phyloP scores from a whole-genome alignment of 2,329 filamentous ascomycete genomes.

The Nemania sp. region DNA sequence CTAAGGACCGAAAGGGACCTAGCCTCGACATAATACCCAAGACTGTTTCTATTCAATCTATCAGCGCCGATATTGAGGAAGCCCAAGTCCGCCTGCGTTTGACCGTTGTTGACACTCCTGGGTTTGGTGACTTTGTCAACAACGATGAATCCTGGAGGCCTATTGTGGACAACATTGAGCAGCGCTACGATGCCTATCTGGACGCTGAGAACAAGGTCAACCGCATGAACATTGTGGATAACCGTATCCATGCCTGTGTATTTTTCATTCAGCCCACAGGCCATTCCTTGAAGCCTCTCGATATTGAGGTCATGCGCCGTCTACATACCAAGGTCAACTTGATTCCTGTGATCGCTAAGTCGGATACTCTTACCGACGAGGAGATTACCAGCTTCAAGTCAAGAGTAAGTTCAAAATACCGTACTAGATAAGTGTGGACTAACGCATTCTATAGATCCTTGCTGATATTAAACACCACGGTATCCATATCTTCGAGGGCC shows the following conservation, averaged over 20 bases:
- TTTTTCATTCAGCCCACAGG: constrained; percentile 99
- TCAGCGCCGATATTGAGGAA: constrained; percentile 97
- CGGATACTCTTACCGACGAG: constrained; percentile 96
- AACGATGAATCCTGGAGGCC: constrained; percentile 99
- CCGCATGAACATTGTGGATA: constrained; percentile 99
- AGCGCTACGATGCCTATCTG: constrained; percentile 97
- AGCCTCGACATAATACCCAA: constrained; percentile 99
- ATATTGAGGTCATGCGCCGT: constrained; percentile 99
- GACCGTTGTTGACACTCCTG: constrained; percentile 97
- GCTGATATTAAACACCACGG: constrained; percentile 96
- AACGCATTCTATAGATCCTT: constrained; percentile 75
- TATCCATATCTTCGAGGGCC: constrained; percentile 99
- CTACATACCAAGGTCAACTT: constrained; percentile 99
- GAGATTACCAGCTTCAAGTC: constrained; percentile 96
- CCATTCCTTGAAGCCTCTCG: constrained; percentile 96
- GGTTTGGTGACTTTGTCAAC: constrained; percentile 99
- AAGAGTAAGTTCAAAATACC: constrained; percentile 73
- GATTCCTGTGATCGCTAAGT: constrained; percentile 98
- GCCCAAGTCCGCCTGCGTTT: constrained; percentile 95
- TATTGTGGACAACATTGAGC: constrained; percentile 99
- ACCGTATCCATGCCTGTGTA: constrained; percentile 97
- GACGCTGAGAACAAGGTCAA: constrained; percentile 99
- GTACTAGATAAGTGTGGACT: not conserved
- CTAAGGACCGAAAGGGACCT: constrained; percentile 97
- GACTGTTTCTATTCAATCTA: constrained; percentile 94